Evolutionary conservation across 2,329 filamentous ascomycete genomes (phyloP), one percentile per base, ranked within the genome.

Genomic region (Apiospora marii): DNA sequence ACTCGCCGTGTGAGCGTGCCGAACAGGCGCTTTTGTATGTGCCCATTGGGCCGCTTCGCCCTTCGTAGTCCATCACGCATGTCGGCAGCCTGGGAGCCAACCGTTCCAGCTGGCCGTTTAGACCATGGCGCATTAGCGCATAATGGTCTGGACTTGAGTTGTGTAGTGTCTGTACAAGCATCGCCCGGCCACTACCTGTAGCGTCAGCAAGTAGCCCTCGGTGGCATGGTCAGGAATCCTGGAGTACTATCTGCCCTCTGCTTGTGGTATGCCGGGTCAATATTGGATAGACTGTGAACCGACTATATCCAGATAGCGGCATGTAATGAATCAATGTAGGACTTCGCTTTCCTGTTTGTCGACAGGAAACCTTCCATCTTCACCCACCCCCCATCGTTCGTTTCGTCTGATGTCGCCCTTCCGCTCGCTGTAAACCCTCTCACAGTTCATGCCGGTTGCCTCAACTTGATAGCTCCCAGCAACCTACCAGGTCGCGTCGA

Each of bases 71-170:
- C 53, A 61, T 34, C 16, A 61, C 58, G 30, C 58, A 61, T 61
- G 30, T 37, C 30, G 30, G 30, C 30, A 37, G 53, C 19, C 19
- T 61, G 4, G 19, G 53, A 61, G 16, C 53, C 53, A 61, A 61
- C 30, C 53, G 53, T 61, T 37, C 53, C 53, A 64, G 58, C 58
- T 64, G 58, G 58, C 58, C 58, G 58, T 64, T 64, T 64, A 41
- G 19, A n/a, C 34, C 58, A 64, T n/a, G 58, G 58, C 12, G 58
- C 58, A 64, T 64, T 64, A 64, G 53, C 53, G 53, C 53, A 61
- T 61, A 34, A 34, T 61, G 53, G 53, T n/a, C 53, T 61, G 13
- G 24, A 19, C 51, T 58, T 58, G 51, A 58, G 27, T 58, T 58
- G 27, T 19, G 51, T 34, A 30, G 30, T 34, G 53, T 61, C 53